These are phyloP conservation scores for Pseudomassariella vexata DNA, from an alignment of 2,329 filamentous ascomycete species.

Conservation along the genomic window DNA sequence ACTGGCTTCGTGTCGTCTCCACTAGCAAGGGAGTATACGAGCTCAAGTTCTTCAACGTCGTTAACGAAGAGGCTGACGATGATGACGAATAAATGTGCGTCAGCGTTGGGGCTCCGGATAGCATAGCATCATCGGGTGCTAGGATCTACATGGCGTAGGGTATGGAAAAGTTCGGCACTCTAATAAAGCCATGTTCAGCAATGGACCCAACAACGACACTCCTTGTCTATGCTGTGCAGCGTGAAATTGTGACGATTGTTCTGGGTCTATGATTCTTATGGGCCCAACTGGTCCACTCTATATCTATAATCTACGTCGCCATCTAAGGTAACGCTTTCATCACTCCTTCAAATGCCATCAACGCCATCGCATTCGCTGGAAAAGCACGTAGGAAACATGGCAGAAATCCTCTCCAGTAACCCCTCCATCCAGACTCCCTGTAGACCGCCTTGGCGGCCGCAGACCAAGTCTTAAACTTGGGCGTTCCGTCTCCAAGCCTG, in stretches of 20 bases:
- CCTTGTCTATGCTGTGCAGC: too few relatives aligned
- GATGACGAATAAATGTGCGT: slow-evolving; percentile 90
- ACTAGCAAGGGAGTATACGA: slow-evolving; percentile 98
- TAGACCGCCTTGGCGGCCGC: slow-evolving; percentile 76
- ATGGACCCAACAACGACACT: slow-evolving; percentile 1
- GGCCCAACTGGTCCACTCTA: too few relatives aligned
- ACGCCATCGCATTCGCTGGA: slow-evolving; percentile 88
- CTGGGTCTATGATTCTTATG: too few relatives aligned
- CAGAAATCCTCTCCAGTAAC: slow-evolving; percentile 89
- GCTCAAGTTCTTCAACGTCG: slow-evolving; percentile 99
- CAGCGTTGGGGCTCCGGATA: slow-evolving; percentile 3
- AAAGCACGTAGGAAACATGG: slow-evolving; percentile 93
- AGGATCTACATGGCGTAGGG: slow-evolving; percentile 8
- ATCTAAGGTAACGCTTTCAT: slow-evolving; percentile 70
- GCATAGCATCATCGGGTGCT: slow-evolving; percentile 3
- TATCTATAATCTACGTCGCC: too few relatives aligned
- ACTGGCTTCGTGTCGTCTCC: slow-evolving; percentile 98
- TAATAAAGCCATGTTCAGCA: slow-evolving; percentile 4
- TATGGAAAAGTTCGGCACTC: slow-evolving; percentile 8
- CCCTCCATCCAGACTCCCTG: slow-evolving; percentile 66
- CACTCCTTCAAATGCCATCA: slow-evolving; percentile 89
- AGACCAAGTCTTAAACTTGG: slow-evolving; percentile 69
- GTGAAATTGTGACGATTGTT: too few relatives aligned
- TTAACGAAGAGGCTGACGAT: slow-evolving; percentile 95
- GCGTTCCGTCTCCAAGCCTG: slow-evolving; percentile 57